A percentile compares a stretch with the other conserved stretches of the same genome.
phyloP scores from a whole-genome alignment of 805 yeast genomes.

The Candida namnaoensis region DNA sequence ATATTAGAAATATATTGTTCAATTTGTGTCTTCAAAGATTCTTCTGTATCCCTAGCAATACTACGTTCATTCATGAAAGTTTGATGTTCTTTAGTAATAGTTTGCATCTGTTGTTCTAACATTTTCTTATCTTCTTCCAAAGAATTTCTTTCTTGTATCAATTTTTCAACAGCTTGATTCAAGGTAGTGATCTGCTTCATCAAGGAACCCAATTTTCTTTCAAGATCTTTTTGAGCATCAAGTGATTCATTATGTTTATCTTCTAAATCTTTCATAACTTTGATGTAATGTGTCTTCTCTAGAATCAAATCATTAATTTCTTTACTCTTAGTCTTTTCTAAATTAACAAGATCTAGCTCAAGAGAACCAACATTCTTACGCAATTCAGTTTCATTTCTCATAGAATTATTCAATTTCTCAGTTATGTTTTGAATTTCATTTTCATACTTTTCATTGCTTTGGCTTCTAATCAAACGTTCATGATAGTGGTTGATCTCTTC shows the following conservation, averaged over 20 bases:
- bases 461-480: constrained; percentile 30
- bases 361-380: constrained; percentile 57
- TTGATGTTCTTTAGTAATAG: constrained; percentile 30
- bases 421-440: constrained; percentile 46
- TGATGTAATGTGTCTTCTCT: constrained; percentile 33
- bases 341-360: constrained; percentile 49
- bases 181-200: constrained; percentile 46
- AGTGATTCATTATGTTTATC: constrained; percentile 32
- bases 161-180: constrained; percentile 49
- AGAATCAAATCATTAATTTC: constrained; percentile 29
- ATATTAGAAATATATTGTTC: constrained; percentile 21
- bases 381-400: constrained; percentile 58
- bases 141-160: constrained; percentile 54
- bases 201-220: constrained; percentile 34
- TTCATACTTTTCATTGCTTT: constrained; percentile 34
- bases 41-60: constrained; percentile 9
- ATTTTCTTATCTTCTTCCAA: constrained; percentile 40
- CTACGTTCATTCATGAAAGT: constrained; percentile 23
- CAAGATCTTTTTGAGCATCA: constrained; percentile 35
- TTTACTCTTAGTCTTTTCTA: constrained; percentile 28
- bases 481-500: constrained; percentile 49
- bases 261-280: constrained; percentile 30
- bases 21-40: constrained; percentile 10
- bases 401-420: constrained; percentile 40
- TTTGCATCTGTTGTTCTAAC: constrained; percentile 35